Evolutionary conservation across 2,329 filamentous ascomycete species (phyloP).

Genomic region (Xylariaceae sp.): DNA sequence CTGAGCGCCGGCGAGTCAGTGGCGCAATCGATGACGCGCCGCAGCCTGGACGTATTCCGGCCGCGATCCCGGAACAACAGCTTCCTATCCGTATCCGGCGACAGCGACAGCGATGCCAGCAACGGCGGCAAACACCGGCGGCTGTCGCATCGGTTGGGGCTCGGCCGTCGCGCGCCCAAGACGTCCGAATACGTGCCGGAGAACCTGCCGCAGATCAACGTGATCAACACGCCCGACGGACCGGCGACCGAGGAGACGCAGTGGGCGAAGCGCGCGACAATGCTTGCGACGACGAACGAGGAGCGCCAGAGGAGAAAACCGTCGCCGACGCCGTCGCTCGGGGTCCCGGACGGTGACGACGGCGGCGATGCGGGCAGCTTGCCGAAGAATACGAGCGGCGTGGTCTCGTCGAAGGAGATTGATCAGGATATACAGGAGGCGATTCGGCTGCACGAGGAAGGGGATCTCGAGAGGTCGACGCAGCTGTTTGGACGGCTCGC

Average conservation of each 20-base stretch:
- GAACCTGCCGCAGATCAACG: constrained; percentile 69
- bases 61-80: constrained; percentile 45
- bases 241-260: constrained; percentile 33
- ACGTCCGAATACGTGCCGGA: constrained; percentile 70
- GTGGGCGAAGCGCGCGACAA: constrained; percentile 93
- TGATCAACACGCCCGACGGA: constrained; percentile 24
- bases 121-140: constrained; percentile 36
- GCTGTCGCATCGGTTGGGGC: constrained; percentile 65
- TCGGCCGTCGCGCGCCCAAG: constrained; percentile 48
- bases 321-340: constrained; percentile 22
- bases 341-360: constrained; percentile 16
- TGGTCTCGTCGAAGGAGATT: constrained; percentile 47
- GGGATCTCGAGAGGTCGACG: constrained; percentile 75
- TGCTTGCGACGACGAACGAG: constrained; percentile 65
- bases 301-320: constrained; percentile 38
- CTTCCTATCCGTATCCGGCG: constrained; percentile 37
- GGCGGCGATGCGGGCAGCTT: constrained; percentile 19
- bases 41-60: constrained; percentile 17
- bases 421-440: constrained; percentile 84
- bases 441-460: constrained; percentile 86
- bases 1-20: constrained; percentile 27
- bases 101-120: constrained; percentile 25
- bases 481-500: constrained; percentile 78
- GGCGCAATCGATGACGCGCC: constrained; percentile 36
- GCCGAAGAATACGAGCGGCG: constrained; percentile 20